Evolutionary conservation across 176 grass and related monocot genomes (phyloP).

Genomic region (Olyra latifolia): DNA sequence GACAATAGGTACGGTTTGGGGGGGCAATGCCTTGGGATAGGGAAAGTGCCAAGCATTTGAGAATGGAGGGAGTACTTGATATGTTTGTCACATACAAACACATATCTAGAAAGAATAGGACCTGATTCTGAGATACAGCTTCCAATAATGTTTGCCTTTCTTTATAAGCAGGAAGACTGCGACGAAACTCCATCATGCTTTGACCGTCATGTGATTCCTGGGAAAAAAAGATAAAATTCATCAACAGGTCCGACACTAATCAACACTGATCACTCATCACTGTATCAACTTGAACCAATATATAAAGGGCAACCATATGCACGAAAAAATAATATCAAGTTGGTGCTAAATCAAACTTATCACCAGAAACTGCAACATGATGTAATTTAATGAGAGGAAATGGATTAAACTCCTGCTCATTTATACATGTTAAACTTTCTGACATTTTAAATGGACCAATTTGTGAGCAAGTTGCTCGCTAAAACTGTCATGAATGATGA

Average conservation of each 20-base stretch:
- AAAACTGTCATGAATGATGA: background rate
- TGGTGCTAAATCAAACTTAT: background rate
- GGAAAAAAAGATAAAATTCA: slow-evolving; percentile 4
- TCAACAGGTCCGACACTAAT: slow-evolving; percentile 13
- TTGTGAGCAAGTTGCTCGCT: background rate
- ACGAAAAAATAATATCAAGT: slow-evolving; percentile 9
- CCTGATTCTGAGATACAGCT: slow-evolving; percentile 89
- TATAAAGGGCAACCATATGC: background rate
- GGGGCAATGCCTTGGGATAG: background rate
- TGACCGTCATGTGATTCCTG: slow-evolving; percentile 89
- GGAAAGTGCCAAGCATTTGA: background rate
- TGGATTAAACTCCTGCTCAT: background rate
- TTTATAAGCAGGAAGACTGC: slow-evolving; percentile 85
- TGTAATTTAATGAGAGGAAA: background rate
- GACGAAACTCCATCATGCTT: slow-evolving; percentile 93
- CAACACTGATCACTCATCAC: background rate
- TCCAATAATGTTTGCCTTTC: slow-evolving; percentile 74
- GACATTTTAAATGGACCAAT: background rate
- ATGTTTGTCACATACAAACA: background rate
- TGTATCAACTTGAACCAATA: background rate
- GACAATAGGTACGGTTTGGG: background rate
- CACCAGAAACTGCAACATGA: background rate
- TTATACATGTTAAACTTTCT: background rate
- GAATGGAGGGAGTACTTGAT: background rate
- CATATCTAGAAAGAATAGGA: slow-evolving; percentile 27